A percentile compares a stretch with the other conserved stretches of the same genome.
Conservation (phyloP, 257 asterid genomes). For the Fraxinus americana region DNA sequence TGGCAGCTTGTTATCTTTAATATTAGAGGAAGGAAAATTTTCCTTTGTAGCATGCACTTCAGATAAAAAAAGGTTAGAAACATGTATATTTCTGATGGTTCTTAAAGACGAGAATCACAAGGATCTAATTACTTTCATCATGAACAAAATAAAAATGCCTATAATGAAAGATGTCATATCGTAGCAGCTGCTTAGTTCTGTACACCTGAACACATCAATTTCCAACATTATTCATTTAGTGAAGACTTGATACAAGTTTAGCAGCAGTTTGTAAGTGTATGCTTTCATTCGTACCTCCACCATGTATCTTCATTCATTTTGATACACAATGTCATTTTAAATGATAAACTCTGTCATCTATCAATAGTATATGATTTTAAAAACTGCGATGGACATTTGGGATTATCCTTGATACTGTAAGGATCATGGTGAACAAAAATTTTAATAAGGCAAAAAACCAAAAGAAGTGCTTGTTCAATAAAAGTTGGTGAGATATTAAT, state of each 20-base stretch:
- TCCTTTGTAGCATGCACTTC: neutral
- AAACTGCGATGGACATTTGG: neutral
- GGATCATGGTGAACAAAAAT: neutral
- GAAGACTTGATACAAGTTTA: neutral
- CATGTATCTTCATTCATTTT: neutral
- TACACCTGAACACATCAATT: neutral
- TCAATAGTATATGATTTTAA: conserved; percentile 3
- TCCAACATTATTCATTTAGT: neutral
- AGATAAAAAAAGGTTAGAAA: neutral
- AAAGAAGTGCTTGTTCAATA: no score
- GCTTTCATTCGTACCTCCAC: neutral
- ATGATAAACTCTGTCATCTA: no score
- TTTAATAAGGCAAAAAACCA: no score
- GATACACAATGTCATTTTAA: neutral
- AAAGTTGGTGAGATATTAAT: neutral
- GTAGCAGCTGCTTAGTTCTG: neutral
- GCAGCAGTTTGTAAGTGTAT: neutral
- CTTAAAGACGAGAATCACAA: neutral
- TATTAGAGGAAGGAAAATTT: neutral
- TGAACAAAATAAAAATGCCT: neutral
- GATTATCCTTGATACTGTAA: neutral
- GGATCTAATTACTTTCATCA: neutral
- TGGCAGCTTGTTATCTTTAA: neutral
- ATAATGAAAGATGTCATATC: neutral
- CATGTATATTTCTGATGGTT: neutral